phyloP scores from a whole-genome alignment of 1,284 basidiomycete species.

The Phenoliferia sp. region DNA sequence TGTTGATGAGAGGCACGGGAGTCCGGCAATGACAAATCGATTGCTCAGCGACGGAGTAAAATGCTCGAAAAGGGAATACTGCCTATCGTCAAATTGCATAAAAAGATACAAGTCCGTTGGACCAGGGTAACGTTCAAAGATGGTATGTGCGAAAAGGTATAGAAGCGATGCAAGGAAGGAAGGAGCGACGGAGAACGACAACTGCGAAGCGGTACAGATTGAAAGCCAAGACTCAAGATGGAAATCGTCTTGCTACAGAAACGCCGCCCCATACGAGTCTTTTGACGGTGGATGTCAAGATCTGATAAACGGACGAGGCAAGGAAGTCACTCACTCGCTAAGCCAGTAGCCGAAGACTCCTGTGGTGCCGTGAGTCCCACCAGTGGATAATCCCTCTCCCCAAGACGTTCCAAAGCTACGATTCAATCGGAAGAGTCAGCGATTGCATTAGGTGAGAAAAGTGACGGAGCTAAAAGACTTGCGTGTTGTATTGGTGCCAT shows the following conservation, averaged over 20 bases:
- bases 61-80: too few species aligned
- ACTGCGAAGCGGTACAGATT: too few species aligned
- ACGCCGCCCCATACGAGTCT: constrained; percentile 21
- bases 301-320: not conserved
- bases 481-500: not conserved
- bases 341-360: not conserved
- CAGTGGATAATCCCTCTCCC: constrained; percentile 2
- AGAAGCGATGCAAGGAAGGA: too few species aligned
- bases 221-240: too few species aligned
- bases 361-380: not conserved
- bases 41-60: too few species aligned
- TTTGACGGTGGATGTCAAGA: not conserved
- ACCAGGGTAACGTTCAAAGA: too few species aligned
- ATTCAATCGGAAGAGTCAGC: not conserved
- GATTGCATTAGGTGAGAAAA: not conserved
- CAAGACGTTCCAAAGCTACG: not conserved
- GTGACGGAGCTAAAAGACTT: not conserved
- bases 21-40: too few species aligned
- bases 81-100: too few species aligned
- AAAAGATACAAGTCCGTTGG: too few species aligned
- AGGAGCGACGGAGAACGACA: too few species aligned
- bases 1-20: too few species aligned
- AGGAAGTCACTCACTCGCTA: not conserved
- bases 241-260: constrained; percentile 13
- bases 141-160: too few species aligned